Evolutionary conservation across 2,329 filamentous ascomycete species (phyloP), one percentile per base, ranked within the genome.

Genomic region (Xylariaceae sp.): DNA sequence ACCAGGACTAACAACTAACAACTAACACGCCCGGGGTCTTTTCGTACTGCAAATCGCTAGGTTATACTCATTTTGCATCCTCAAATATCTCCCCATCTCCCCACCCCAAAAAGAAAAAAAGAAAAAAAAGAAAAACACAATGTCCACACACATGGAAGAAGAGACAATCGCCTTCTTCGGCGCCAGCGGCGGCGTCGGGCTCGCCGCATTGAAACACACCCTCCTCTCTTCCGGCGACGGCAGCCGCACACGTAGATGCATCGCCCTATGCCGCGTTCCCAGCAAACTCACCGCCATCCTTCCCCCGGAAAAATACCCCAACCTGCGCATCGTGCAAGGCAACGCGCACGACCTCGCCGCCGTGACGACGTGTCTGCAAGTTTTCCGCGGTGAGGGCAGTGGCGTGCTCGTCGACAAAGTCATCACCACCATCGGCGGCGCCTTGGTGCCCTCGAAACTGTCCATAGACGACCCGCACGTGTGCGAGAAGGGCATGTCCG

Each of bases 81-180:
- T n/a, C n/a, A n/a, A n/a, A n/a, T n/a, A n/a, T n/a, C n/a, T n/a
- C n/a, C n/a, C n/a, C n/a, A n/a, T n/a, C n/a, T n/a, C n/a, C n/a
- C n/a, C n/a, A n/a, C n/a, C n/a, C n/a, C n/a, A n/a, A n/a, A n/a
- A n/a, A n/a, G n/a, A n/a, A n/a, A n/a, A n/a, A n/a, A n/a, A n/a
- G n/a, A n/a, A n/a, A n/a, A n/a, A n/a, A n/a, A n/a, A n/a, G n/a
- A n/a, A n/a, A 15, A 17, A 34, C 9, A 32, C 9, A 15, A 44
- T 46, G 40, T 15, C 38, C 23, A 29, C 37, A 31, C 36, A 31
- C 2, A 21, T n/a, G 4, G n/a, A n/a, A n/a, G n/a, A n/a, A n/a
- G 63, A 69, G 46, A 66, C 69, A 2, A 52, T 75, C 34, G 63
- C 69, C 36, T 74, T 78, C 59, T 64, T 78, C 35, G 74, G 74